Conservation (phyloP, 257 asterid genomes). For the Salvia miltiorrhiza region DNA sequence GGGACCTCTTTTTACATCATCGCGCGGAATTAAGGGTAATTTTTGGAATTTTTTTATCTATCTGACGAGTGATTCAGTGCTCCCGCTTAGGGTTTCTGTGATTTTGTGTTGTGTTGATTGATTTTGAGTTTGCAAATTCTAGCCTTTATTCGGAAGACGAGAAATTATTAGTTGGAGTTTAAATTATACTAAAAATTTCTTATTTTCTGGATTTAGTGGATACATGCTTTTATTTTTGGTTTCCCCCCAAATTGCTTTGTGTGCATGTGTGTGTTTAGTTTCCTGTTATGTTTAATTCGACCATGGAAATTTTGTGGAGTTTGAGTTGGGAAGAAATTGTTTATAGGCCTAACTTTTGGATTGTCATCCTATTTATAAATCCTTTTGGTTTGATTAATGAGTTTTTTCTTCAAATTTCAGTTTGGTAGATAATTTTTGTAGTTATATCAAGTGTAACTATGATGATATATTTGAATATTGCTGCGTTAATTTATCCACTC, state of each 20-base stretch:
- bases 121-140: background rate
- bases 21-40: slow-evolving; percentile 21
- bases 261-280: background rate
- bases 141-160: background rate
- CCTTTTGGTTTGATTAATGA: slow-evolving; percentile 8
- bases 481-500: background rate
- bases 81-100: slow-evolving; percentile 22
- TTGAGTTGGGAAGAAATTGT: slow-evolving; percentile 3
- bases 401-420: background rate
- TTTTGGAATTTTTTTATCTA: background rate
- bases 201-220: slow-evolving; percentile 1
- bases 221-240: background rate
- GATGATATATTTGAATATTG: background rate
- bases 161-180: background rate
- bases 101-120: background rate
- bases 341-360: slow-evolving; percentile 9
- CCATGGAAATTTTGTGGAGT: background rate
- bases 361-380: background rate
- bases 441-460: background rate
- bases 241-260: background rate
- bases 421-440: background rate
- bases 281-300: background rate
- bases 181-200: background rate
- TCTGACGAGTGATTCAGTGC: slow-evolving; percentile 7
- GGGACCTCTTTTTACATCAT: slow-evolving; percentile 2